These are phyloP conservation scores for Debaryomyces maramus DNA, from an alignment of 805 yeast genomes.

Conservation along the genomic window DNA sequence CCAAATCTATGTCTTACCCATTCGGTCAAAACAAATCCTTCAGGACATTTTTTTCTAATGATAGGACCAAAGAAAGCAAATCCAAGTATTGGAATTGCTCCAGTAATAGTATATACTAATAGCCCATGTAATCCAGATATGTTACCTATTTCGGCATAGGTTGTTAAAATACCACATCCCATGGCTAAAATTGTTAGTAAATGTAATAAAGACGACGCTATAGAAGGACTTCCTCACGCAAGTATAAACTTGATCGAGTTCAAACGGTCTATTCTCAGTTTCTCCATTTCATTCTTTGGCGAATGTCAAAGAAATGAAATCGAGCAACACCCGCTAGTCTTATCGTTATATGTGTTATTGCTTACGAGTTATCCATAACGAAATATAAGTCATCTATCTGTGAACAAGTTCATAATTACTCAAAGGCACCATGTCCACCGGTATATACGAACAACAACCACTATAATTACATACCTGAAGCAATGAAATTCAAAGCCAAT, in stretches of 20 bases:
- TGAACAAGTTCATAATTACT: no score
- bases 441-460: background rate
- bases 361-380: no score
- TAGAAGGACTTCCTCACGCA: conserved; percentile 43
- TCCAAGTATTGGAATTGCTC: conserved; percentile 81
- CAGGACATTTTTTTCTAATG: conserved; percentile 75
- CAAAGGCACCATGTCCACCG: no score
- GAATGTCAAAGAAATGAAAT: conserved; percentile 14
- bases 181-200: conserved; percentile 47
- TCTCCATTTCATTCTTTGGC: conserved; percentile 13
- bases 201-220: background rate
- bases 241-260: conserved; percentile 46
- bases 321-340: conserved; percentile 33
- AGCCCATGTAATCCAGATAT: conserved; percentile 85
- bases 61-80: conserved; percentile 83
- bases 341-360: background rate
- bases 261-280: conserved; percentile 44
- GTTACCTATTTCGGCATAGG: conserved; percentile 86
- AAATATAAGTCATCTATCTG: no score
- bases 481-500: conserved; percentile 82
- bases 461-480: conserved; percentile 67
- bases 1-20: conserved; percentile 92
- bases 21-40: conserved; percentile 88
- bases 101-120: conserved; percentile 73
- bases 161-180: conserved; percentile 87